Evolutionary conservation across 2,329 filamentous ascomycete species (phyloP).

Genomic region (Aspergillus sojae): DNA sequence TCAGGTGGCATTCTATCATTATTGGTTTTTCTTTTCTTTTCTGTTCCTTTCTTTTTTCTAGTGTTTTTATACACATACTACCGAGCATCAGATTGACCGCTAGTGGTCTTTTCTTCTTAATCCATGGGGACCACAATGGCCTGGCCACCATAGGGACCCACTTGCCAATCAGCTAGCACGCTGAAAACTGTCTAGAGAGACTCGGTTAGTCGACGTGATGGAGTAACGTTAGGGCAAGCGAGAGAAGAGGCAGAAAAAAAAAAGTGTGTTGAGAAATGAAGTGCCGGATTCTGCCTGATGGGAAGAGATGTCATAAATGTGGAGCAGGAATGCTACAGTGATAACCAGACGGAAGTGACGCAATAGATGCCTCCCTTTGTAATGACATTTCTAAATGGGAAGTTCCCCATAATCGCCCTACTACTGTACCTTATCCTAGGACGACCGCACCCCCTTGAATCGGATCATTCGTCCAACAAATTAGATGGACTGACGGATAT

Average conservation of each 20-base stretch:
- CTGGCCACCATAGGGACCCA: neutral
- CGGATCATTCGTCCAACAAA: slow-evolving; percentile 11
- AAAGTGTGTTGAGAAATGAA: neutral
- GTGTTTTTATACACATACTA: neutral
- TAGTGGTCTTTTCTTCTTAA: neutral
- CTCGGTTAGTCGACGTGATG: neutral
- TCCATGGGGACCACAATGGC: neutral
- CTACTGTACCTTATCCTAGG: neutral
- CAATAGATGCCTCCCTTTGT: neutral
- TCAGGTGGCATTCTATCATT: neutral
- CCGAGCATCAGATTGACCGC: neutral
- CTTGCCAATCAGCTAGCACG: neutral
- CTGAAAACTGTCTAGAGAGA: neutral
- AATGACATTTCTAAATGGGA: neutral
- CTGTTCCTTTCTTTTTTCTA: too few relatives aligned
- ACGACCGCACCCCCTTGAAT: slow-evolving; percentile 6
- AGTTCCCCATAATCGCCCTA: neutral
- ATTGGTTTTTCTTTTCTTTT: neutral
- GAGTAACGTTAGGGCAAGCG: neutral
- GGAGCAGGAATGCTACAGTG: neutral
- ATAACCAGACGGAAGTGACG: neutral
- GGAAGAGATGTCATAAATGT: slow-evolving; percentile 1
- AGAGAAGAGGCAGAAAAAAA: neutral
- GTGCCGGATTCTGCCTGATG: neutral
- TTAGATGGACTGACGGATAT: neutral